Conservation (phyloP, 2,329 filamentous ascomycete species). For the Aaosphaeria arxii region DNA sequence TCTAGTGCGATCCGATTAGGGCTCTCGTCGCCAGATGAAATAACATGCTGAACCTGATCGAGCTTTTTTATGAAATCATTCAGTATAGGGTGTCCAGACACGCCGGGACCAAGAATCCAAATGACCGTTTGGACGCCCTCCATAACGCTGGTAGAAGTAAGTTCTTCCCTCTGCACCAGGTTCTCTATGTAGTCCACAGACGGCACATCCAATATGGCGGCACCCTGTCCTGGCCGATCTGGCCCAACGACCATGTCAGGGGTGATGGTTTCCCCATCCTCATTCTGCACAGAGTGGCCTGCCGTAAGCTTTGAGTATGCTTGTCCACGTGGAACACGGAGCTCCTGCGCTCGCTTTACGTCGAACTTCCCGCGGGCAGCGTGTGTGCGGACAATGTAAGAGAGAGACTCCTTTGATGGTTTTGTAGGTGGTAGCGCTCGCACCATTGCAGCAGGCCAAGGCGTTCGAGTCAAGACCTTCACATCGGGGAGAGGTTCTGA, state of each 20-base stretch:
- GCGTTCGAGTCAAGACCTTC: conserved; percentile 68
- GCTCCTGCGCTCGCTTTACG: conserved; percentile 57
- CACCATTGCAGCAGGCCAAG: conserved; percentile 73
- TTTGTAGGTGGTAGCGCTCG: conserved; percentile 64
- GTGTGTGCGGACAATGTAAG: conserved; percentile 80
- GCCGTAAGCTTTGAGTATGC: conserved; percentile 60
- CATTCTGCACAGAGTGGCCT: conserved; percentile 62
- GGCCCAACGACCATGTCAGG: conserved; percentile 83
- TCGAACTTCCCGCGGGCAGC: conserved; percentile 79
- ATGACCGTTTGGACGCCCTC: conserved; percentile 65
- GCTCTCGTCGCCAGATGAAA: conserved; percentile 71
- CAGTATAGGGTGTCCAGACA: conserved; percentile 62
- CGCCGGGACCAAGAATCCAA: conserved; percentile 74
- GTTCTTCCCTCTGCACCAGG: conserved; percentile 70
- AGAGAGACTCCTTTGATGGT: conserved; percentile 67
- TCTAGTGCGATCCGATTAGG: conserved; percentile 73
- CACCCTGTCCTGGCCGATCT: conserved; percentile 64
- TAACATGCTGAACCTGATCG: conserved; percentile 65
- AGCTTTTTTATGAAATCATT: conserved; percentile 66
- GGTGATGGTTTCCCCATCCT: conserved; percentile 67
- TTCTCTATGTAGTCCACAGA: conserved; percentile 65
- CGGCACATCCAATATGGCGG: conserved; percentile 79
- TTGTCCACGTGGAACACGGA: conserved; percentile 61
- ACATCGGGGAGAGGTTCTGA: conserved; percentile 56
- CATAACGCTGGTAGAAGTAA: conserved; percentile 64